A percentile compares a stretch with the other conserved stretches of the same genome.
phyloP scores from a whole-genome alignment of 768 basidiomycete species.

The Xerocomus potaroensis region DNA sequence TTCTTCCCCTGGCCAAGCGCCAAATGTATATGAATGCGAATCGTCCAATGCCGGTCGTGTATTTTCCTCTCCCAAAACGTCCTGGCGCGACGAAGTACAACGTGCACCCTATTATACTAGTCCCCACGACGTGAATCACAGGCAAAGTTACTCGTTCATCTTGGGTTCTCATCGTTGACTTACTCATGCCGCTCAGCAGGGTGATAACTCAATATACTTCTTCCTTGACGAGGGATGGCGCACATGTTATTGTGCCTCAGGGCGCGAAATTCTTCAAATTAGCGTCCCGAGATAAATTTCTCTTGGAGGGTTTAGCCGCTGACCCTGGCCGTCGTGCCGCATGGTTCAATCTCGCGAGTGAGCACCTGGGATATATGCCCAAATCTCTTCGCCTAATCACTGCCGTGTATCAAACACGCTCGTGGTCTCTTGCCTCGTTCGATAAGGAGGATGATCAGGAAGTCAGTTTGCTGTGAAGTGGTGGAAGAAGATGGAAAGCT shows the following conservation, averaged over 20 bases:
- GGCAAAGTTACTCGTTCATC: not conserved
- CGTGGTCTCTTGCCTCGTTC: slow-evolving; percentile 1
- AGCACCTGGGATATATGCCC: not conserved
- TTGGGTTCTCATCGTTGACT: no score
- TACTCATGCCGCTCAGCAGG: not conserved
- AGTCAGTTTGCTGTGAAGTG: not conserved
- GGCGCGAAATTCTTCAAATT: not conserved
- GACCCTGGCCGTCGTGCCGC: not conserved
- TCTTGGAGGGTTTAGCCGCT: not conserved
- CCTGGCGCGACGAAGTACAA: not conserved
- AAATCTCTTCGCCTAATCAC: not conserved
- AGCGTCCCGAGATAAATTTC: not conserved
- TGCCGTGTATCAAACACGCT: not conserved
- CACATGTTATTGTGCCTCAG: no score
- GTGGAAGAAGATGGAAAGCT: not conserved
- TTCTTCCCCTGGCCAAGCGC: no score
- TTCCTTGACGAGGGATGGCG: not conserved
- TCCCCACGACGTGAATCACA: not conserved
- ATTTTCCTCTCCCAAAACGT: not conserved
- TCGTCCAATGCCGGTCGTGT: not conserved
- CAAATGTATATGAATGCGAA: not conserved
- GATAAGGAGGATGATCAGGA: not conserved
- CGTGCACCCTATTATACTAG: not conserved
- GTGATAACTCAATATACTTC: not conserved
- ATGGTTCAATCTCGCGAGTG: not conserved